Conservation (phyloP, 805 yeast genomes). For the Pichia occidentalis region DNA sequence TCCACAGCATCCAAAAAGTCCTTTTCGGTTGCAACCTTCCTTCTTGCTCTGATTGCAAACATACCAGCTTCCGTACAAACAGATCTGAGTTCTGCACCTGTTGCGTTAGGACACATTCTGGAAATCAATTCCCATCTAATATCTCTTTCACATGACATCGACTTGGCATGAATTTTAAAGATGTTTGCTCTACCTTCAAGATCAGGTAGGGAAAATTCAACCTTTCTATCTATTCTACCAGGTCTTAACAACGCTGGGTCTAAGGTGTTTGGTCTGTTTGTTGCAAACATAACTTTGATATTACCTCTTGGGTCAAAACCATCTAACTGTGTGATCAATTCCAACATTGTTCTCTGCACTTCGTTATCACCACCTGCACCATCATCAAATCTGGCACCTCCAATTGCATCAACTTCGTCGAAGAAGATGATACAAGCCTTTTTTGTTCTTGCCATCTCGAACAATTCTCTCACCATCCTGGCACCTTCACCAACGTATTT, state of each 20-base stretch:
- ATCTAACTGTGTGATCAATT: slow-evolving; percentile 92
- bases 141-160: slow-evolving; percentile 96
- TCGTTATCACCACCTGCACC: slow-evolving; percentile 99
- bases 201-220: slow-evolving; percentile 94
- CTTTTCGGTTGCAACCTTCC: slow-evolving; percentile 97
- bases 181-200: slow-evolving; percentile 97
- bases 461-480: slow-evolving; percentile 96
- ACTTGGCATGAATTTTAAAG: slow-evolving; percentile 92
- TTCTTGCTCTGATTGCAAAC: slow-evolving; percentile 97
- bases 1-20: slow-evolving; percentile 97
- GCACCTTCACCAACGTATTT: slow-evolving; percentile 99
- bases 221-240: slow-evolving; percentile 98
- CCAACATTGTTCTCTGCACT: slow-evolving; percentile 98
- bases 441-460: slow-evolving; percentile 98
- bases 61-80: slow-evolving; percentile 99
- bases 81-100: slow-evolving; percentile 97
- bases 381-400: slow-evolving; percentile 99
- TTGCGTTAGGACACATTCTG: slow-evolving; percentile 93
- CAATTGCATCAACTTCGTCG: slow-evolving; percentile 98
- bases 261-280: slow-evolving; percentile 95
- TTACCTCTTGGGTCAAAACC: slow-evolving; percentile 99
- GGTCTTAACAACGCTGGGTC: slow-evolving; percentile 98
- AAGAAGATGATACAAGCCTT: slow-evolving; percentile 97
- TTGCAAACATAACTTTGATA: slow-evolving; percentile 98
- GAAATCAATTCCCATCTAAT: slow-evolving; percentile 98